Base-by-base conservation (phyloP, 176 grass and related monocot genomes). In the Thinopyrum elongatum region DNA sequence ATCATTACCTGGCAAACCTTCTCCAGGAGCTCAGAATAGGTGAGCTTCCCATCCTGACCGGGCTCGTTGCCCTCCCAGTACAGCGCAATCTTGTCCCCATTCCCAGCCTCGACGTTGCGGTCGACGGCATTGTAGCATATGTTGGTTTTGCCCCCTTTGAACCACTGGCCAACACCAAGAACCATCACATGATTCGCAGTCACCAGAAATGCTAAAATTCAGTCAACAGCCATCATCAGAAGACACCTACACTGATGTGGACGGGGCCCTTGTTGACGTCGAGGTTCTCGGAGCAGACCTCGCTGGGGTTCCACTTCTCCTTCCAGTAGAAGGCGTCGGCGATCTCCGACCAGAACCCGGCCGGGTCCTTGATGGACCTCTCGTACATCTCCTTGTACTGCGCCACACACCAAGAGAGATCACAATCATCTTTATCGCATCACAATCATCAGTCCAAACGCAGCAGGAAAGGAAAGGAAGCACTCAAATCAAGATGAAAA, bases 111-210 rank as follows among this genome's bases (percentile, higher is more conserved):
- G 7, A 99, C 46, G 77, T 91, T 89, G 36, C 87, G 94, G 78
- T 99, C 97, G 10, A 99, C 44, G 4, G 94, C 97, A 83, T 99
- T 99, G 89, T 97, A 99, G 34, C 92, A 97, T 81, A 97, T 94
- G 84, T 99, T 99, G 57, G 94, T 99, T 41, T 72, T 93, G n/a
- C 81, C 90, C 72, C 97, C 97, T 91, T 94, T 93, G 82, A 99
- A 99, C 97, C 97, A 99, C 87, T 93, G 87, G 46, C 3, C 80
- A 66, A 69, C 12, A 60, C 76, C 70, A 90, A 87, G 33, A 73
- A 77, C 12, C 35, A 47, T 8, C 17, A 77, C 22, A 83, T 26
- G 69, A 41, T 76, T 84, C 38, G 70, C 22, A 84, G 31, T 15
- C 60, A 36, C 11, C 42, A 16, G 27, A 73, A 36, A 26, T 76